Evolutionary conservation across 1,284 basidiomycete genomes (phyloP), one percentile per base, ranked within the genome.

Genomic region (Chalciporus sp.): DNA sequence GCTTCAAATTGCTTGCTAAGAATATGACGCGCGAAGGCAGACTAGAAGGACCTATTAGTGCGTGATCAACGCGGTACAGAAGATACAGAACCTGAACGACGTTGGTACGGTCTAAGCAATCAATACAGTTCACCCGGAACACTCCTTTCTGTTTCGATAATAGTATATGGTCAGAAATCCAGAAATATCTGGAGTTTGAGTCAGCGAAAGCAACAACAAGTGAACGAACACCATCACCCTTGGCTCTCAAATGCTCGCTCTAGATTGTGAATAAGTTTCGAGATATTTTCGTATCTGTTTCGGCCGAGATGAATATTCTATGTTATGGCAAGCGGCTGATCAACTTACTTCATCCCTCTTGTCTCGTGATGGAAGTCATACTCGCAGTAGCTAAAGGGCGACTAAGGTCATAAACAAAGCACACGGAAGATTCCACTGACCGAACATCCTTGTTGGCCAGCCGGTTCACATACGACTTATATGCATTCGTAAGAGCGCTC

Each of bases 361-460:
- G 91, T 96, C 70, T 95, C 91, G 8, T 78, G 81, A 71, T 98
- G 95, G 71, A 98, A 98, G 68, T 97, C 94, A 65, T 95, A 97
- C 58, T 86, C 86, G 58, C 75, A 72, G 60, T 90, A 90, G 54
- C 81, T 85, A 49, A 35, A 44, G 17, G 42, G 29, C 16, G 11
- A 14, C 48, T 53, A 31, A 48, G 35, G 19, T 26, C 47, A 43
- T 42, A 51, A 48, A 47, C 28, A 39, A 17, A 19, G 26, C 0
- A 17, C 42, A 14, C 9, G 29, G 6, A 6, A 16, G 10, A 12
- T 33, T 17, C 7, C 26, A 74, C 82, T 58, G 66, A 90, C 87
- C 75, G 76, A n/a, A 87, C 79, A 64, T 90, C 85, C 51, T 83
- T 79, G 48, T 78, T 73, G 41, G 76, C 73, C 28, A 94, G 70